Evolutionary conservation across 805 yeast genomes (phyloP).

Genomic region (Candida ascalaphidarum): DNA sequence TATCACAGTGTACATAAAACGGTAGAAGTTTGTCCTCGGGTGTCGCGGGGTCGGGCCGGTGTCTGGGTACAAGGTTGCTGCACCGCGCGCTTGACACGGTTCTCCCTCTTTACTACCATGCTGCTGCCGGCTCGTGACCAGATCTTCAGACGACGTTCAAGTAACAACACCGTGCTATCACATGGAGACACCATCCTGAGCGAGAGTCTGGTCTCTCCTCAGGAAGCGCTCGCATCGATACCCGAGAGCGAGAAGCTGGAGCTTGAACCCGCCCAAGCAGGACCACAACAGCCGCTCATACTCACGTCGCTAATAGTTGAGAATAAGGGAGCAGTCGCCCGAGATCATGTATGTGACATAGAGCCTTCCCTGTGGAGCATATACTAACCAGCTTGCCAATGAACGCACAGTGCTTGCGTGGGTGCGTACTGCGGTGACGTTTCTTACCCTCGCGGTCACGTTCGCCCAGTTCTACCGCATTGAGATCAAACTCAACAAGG

Average conservation of each 20-base stretch:
- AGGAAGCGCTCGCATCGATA: too few relatives aligned
- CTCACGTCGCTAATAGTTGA: conserved; percentile 26
- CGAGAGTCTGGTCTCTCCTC: too few relatives aligned
- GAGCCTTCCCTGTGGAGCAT: neutral
- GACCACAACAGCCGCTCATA: too few relatives aligned
- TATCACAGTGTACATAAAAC: neutral
- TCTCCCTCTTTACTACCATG: too few relatives aligned
- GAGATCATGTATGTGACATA: conserved; percentile 26
- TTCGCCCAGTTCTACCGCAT: conserved; percentile 15
- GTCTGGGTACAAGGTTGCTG: neutral
- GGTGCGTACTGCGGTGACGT: conserved; percentile 16
- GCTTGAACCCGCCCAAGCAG: too few relatives aligned
- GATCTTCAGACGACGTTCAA: too few relatives aligned
- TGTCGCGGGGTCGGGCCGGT: neutral
- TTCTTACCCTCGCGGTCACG: conserved; percentile 15
- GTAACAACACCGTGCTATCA: too few relatives aligned
- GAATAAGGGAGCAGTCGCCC: conserved; percentile 46
- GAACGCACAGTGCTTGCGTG: conserved; percentile 25
- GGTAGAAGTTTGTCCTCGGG: neutral
- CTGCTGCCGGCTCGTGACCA: too few relatives aligned
- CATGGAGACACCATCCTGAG: too few relatives aligned
- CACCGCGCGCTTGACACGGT: too few relatives aligned
- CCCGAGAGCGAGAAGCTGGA: too few relatives aligned
- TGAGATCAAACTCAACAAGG: conserved; percentile 5
- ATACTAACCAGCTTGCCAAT: conserved; percentile 22